Percentiles rank a stretch among this genome's conserved stretches.
phyloP scores from a whole-genome alignment of 73 alveolate species.

The Urostyla sp. region DNA sequence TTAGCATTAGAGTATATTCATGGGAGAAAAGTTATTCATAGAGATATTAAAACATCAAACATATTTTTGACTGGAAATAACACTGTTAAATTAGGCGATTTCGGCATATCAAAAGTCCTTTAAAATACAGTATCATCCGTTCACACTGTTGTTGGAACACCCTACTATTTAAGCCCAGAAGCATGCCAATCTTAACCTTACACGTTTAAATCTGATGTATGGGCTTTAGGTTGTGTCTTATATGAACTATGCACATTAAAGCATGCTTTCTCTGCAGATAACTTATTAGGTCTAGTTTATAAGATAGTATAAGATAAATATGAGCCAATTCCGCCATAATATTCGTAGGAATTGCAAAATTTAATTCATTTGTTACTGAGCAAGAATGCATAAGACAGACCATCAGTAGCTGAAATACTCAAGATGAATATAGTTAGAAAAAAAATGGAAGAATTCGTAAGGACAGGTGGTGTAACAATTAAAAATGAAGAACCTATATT shows the following conservation, averaged over 20 bases:
- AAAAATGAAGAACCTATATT: conserved; percentile 23
- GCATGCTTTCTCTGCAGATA: conserved; percentile 97
- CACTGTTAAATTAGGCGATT: conserved; percentile 96
- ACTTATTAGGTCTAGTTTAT: conserved; percentile 86
- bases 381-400: conserved; percentile 80
- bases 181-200: conserved; percentile 96
- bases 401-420: conserved; percentile 79
- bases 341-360: conserved; percentile 80
- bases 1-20: conserved; percentile 89
- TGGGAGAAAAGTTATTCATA: conserved; percentile 92
- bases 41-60: conserved; percentile 96
- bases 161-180: conserved; percentile 96
- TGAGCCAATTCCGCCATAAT: conserved; percentile 87
- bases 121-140: conserved; percentile 91
- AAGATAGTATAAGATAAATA: conserved; percentile 88
- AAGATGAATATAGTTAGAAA: conserved; percentile 75
- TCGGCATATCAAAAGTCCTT: conserved; percentile 95
- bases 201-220: conserved; percentile 94
- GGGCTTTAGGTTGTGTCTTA: conserved; percentile 98
- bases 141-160: conserved; percentile 97
- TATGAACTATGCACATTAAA: conserved; percentile 95
- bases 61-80: conserved; percentile 95
- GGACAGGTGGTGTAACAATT: conserved; percentile 49
- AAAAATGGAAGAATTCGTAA: conserved; percentile 72
- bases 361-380: conserved; percentile 72